These are phyloP conservation scores for Albophoma yamanashiensis DNA, from an alignment of 2,329 filamentous ascomycete species.

Conservation along the genomic window DNA sequence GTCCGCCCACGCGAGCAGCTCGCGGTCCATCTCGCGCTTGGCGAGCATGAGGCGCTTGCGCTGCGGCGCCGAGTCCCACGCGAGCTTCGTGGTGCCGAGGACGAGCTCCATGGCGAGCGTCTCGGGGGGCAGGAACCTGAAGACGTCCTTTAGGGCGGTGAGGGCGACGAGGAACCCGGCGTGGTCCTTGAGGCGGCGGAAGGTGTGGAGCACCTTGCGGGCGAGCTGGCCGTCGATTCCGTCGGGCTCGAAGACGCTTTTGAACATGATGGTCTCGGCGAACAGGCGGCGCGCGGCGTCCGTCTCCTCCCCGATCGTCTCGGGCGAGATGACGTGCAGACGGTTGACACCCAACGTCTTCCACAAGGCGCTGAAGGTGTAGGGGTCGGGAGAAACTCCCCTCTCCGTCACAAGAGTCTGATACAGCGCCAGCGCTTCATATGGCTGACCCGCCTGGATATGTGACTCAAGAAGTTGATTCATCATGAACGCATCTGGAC, in stretches of 20 bases:
- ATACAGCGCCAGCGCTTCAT: constrained; percentile 46
- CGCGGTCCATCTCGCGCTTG: constrained; percentile 30
- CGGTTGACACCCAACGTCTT: constrained; percentile 43
- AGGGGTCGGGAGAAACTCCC: constrained; percentile 48
- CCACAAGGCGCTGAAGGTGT: constrained; percentile 62
- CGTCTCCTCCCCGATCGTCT: constrained; percentile 17
- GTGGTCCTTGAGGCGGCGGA: constrained; percentile 34
- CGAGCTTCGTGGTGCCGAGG: constrained; percentile 31
- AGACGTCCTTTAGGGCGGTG: constrained; percentile 29
- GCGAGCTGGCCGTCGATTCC: constrained; percentile 35
- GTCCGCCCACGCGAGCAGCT: constrained; percentile 17
- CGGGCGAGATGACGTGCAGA: constrained; percentile 22
- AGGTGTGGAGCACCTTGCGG: constrained; percentile 38
- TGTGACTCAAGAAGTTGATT: constrained; percentile 66
- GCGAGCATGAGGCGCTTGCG: constrained; percentile 29
- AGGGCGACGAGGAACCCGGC: constrained; percentile 35
- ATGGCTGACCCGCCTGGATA: constrained; percentile 45
- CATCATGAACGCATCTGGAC: constrained; percentile 63
- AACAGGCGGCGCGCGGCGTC: constrained; percentile 31
- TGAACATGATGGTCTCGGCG: constrained; percentile 36
- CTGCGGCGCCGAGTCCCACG: constrained; percentile 28
- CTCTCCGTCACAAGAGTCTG: constrained; percentile 36
- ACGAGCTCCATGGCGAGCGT: constrained; percentile 35
- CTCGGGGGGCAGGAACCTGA: constrained; percentile 33
- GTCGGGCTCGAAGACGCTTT: constrained; percentile 30